Conservation (phyloP, 2,329 filamentous ascomycete genomes). For the Pseudogymnoascus sp. region DNA sequence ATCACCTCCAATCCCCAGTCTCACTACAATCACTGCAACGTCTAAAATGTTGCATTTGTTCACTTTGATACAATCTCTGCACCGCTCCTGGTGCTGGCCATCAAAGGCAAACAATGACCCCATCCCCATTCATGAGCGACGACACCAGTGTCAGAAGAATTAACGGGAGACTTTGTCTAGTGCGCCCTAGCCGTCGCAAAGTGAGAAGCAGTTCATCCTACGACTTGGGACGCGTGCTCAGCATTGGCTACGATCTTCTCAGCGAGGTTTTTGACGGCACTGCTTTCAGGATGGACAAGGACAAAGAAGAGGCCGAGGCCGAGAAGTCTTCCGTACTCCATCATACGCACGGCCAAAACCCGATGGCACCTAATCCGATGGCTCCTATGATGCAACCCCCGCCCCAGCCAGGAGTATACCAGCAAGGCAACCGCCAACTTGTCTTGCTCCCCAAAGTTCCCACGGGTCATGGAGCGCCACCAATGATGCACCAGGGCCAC, state of each 20-base stretch:
- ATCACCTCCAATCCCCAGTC: background rate
- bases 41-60: background rate
- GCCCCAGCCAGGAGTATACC: conserved; percentile 3
- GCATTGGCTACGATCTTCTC: conserved; percentile 2
- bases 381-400: background rate
- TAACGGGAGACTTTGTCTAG: conserved; percentile 5
- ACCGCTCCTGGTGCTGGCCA: background rate
- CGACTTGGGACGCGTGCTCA: background rate
- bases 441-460: conserved; percentile 5
- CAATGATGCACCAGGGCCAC: background rate
- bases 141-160: conserved; percentile 3
- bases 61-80: background rate
- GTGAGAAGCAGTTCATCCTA: background rate
- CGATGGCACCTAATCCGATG: background rate
- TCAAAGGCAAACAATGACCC: conserved; percentile 2
- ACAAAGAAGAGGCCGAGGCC: background rate
- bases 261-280: background rate
- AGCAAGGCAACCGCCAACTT: background rate
- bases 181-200: background rate
- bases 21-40: background rate
- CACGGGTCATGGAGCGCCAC: background rate
- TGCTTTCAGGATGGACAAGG: background rate
- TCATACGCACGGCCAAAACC: background rate
- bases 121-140: background rate
- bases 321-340: background rate